Percentiles rank a stretch among this genome's conserved stretches.
phyloP scores from a whole-genome alignment of 2,329 filamentous ascomycete species.

The Colletotrichum scovillei region DNA sequence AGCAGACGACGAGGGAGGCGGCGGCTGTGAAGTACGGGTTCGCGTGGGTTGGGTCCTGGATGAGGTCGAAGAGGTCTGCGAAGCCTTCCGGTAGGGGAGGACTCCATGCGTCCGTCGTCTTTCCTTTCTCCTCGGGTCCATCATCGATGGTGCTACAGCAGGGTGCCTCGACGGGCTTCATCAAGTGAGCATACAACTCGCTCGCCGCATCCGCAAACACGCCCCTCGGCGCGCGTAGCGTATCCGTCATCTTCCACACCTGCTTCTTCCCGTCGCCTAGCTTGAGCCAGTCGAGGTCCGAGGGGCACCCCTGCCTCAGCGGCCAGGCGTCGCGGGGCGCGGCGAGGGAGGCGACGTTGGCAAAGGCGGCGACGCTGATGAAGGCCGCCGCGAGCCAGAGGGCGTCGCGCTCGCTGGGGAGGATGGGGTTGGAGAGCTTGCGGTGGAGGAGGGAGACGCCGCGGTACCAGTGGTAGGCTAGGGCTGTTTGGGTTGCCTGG shows the following conservation, averaged over 20 bases:
- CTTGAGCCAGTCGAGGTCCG: conserved; percentile 68
- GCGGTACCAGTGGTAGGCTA: conserved; percentile 59
- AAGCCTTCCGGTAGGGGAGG: conserved; percentile 46
- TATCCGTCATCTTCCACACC: conserved; percentile 63
- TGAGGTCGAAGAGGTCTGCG: conserved; percentile 42
- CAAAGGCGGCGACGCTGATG: conserved; percentile 58
- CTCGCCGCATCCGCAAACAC: conserved; percentile 51
- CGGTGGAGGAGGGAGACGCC: conserved; percentile 59
- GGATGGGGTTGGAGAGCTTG: conserved; percentile 49
- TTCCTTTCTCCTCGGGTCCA: neutral
- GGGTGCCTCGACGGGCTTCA: conserved; percentile 17
- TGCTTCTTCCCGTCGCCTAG: conserved; percentile 66
- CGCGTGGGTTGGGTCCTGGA: conserved; percentile 33
- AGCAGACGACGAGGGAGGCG: conserved; percentile 20
- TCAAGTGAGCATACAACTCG: conserved; percentile 19
- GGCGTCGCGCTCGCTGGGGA: conserved; percentile 55
- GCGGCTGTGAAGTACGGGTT: conserved; percentile 49
- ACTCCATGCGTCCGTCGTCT: neutral
- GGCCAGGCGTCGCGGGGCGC: conserved; percentile 66
- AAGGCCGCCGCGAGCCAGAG: conserved; percentile 60
- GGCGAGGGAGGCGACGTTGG: conserved; percentile 51
- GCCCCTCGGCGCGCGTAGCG: conserved; percentile 55
- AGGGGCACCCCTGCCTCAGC: conserved; percentile 52
- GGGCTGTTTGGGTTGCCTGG: conserved; percentile 43
- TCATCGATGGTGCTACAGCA: conserved; percentile 34